These are phyloP conservation scores for Calonectria naviculata DNA, from an alignment of 2,329 filamentous ascomycete genomes.

Conservation along the genomic window DNA sequence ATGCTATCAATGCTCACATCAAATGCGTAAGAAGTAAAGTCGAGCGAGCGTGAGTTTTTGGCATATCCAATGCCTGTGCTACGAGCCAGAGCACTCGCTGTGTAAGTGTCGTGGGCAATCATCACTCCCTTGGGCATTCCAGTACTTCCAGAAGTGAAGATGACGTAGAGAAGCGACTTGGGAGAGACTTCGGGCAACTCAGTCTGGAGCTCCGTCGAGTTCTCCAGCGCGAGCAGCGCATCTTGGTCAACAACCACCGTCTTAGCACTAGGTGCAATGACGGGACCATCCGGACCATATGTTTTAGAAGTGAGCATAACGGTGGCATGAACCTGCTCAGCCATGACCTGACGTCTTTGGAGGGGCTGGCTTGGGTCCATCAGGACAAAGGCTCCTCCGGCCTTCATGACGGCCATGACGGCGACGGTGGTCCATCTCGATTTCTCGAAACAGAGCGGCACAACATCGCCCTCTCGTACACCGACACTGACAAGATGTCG, in stretches of 20 bases:
- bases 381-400: constrained; percentile 47
- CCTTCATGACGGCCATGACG: constrained; percentile 46
- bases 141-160: constrained; percentile 74
- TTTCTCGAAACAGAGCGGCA: constrained; percentile 47
- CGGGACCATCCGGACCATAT: constrained; percentile 26
- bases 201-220: constrained; percentile 25
- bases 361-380: constrained; percentile 43
- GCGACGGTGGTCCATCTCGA: constrained; percentile 44
- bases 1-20: constrained; percentile 66
- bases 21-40: constrained; percentile 64
- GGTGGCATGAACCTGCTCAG: constrained; percentile 29
- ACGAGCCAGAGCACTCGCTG: constrained; percentile 48
- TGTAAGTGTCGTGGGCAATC: constrained; percentile 59
- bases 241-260: constrained; percentile 30
- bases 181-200: constrained; percentile 53
- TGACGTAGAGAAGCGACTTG: constrained; percentile 61
- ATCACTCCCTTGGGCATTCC: constrained; percentile 73
- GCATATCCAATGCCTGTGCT: constrained; percentile 52
- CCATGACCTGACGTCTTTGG: constrained; percentile 37
- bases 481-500: constrained; percentile 34
- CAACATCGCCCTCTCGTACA: constrained; percentile 38
- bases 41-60: constrained; percentile 53
- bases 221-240: constrained; percentile 23
- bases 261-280: constrained; percentile 32
- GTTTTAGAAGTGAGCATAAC: constrained; percentile 34